phyloP scores from a whole-genome alignment of 192 early-diverging fungal species.

The Chytriomyces confervae region DNA sequence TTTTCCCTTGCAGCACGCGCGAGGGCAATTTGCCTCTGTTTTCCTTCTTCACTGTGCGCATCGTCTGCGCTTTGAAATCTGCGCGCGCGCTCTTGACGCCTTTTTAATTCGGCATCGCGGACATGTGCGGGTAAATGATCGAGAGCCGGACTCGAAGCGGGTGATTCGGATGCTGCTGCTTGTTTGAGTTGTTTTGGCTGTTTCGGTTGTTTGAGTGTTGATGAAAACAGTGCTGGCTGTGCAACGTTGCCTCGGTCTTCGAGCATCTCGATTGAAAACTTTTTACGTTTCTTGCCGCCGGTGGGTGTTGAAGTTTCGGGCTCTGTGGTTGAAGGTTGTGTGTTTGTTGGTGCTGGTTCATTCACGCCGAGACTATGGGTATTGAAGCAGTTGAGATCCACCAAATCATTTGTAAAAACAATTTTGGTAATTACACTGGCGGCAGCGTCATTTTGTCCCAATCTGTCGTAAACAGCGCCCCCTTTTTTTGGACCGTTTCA shows the following conservation, averaged over 20 bases:
- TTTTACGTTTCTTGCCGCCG: conserved; percentile 42
- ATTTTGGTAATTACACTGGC: conserved; percentile 47
- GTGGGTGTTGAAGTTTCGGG: conserved; percentile 1
- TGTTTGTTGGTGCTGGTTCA: background rate
- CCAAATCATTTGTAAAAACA: background rate
- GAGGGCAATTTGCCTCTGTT: background rate
- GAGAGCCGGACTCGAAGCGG: conserved; percentile 39
- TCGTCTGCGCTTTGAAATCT: conserved; percentile 44
- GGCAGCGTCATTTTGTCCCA: conserved; percentile 77
- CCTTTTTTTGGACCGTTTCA: conserved; percentile 43
- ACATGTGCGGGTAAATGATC: conserved; percentile 37
- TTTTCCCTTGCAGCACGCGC: conserved; percentile 21
- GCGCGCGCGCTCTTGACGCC: conserved; percentile 40
- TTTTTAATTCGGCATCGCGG: conserved; percentile 37
- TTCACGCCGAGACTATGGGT: background rate
- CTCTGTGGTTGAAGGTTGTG: background rate
- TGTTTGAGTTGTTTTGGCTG: conserved; percentile 2
- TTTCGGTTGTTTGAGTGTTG: conserved; percentile 10
- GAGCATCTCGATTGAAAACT: conserved; percentile 30
- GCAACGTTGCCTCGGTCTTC: conserved; percentile 27
- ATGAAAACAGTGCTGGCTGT: background rate
- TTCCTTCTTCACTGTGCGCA: conserved; percentile 15
- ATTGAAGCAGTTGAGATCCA: background rate
- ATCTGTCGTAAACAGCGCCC: conserved; percentile 60
- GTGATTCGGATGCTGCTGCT: conserved; percentile 12